These are phyloP conservation scores for Penicillium capsulatum DNA, from an alignment of 2,329 filamentous ascomycete species.

Conservation along the genomic window DNA sequence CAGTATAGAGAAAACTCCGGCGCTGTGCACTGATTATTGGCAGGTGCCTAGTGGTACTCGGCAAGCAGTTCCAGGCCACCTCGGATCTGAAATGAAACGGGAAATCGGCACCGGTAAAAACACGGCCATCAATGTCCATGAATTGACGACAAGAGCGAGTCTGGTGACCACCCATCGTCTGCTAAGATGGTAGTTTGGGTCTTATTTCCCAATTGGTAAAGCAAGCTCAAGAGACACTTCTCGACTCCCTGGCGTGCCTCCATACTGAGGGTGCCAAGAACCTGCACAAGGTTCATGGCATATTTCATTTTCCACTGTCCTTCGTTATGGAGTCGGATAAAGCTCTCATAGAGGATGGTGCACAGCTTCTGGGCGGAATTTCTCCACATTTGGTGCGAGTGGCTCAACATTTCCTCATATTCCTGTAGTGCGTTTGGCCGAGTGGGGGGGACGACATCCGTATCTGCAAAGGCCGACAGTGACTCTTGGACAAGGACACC, in stretches of 20 bases:
- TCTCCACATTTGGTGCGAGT: conserved; percentile 8
- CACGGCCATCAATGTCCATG: conserved; percentile 18
- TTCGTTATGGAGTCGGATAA: conserved; percentile 4
- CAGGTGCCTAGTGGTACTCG: too few species aligned
- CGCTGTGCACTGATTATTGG: too few species aligned
- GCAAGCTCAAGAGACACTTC: conserved; percentile 23
- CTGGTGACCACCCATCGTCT: conserved; percentile 21
- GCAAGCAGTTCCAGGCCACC: too few species aligned
- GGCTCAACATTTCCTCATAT: conserved; percentile 10
- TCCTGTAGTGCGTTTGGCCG: conserved; percentile 1
- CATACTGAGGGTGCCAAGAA: conserved; percentile 18
- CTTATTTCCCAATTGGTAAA: conserved; percentile 11
- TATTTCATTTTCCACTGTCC: conserved; percentile 14
- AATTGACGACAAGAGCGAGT: conserved; percentile 24
- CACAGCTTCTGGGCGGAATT: conserved; percentile 11
- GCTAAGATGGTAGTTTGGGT: conserved; percentile 1
- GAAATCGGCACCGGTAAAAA: too few species aligned
- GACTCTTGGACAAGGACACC: conserved; percentile 20
- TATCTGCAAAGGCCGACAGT: conserved; percentile 3
- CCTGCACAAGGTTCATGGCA: conserved; percentile 14
- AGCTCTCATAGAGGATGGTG: conserved; percentile 9
- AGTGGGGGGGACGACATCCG: not conserved
- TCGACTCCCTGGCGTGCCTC: conserved; percentile 24
- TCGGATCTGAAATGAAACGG: too few species aligned
- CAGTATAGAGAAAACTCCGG: too few species aligned